Evolutionary conservation across 768 basidiomycete species (phyloP).

Genomic region (Mycena polygramma): DNA sequence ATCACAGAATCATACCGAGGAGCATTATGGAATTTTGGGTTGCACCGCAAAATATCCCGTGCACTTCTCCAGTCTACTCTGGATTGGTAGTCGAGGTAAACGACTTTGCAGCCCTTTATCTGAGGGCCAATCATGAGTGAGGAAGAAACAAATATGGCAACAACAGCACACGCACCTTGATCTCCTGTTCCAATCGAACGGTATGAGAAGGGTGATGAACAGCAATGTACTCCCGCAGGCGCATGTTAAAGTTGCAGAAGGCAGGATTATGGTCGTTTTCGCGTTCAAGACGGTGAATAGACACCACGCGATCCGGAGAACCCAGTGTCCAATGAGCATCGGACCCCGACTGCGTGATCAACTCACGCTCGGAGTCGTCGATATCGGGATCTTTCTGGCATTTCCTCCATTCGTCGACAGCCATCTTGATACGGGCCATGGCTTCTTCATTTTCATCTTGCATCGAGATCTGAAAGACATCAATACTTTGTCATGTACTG

Average conservation of each 20-base stretch:
- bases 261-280: background rate
- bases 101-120: background rate
- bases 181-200: too few species aligned
- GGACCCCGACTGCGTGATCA: background rate
- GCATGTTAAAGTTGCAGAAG: background rate
- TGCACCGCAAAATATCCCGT: too few species aligned
- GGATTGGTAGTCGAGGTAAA: background rate
- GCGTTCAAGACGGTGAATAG: background rate
- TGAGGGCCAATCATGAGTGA: background rate
- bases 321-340: conserved; percentile 2
- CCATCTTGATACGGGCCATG: conserved; percentile 23
- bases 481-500: background rate
- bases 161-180: too few species aligned
- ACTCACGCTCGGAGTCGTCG: background rate
- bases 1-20: too few species aligned
- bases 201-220: too few species aligned
- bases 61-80: background rate
- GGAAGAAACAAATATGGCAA: background rate
- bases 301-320: conserved; percentile 5
- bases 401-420: conserved; percentile 3
- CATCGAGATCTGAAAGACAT: conserved; percentile 4
- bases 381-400: background rate
- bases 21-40: too few species aligned
- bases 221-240: conserved; percentile 5
- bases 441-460: conserved; percentile 28